phyloP scores from a whole-genome alignment of 352 stramenopile genomes.

The Pythium grandisporangium region DNA sequence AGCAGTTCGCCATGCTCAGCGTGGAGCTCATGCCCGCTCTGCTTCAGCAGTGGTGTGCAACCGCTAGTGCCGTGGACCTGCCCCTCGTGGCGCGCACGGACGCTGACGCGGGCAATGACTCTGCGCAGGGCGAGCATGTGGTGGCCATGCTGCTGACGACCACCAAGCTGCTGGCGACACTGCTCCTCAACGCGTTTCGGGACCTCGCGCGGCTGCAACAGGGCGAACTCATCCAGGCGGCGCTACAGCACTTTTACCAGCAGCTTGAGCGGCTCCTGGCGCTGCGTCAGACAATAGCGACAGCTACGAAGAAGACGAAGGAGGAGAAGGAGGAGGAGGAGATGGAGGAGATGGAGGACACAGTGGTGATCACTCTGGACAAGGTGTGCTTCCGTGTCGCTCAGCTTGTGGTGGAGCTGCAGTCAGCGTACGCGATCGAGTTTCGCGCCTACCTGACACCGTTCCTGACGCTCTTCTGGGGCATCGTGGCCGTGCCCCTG shows the following conservation, averaged over 20 bases:
- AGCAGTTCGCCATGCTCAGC: slow-evolving; percentile 66
- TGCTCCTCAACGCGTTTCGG: slow-evolving; percentile 65
- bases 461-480: slow-evolving; percentile 65
- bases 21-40: slow-evolving; percentile 53
- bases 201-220: slow-evolving; percentile 45
- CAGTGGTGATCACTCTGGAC: slow-evolving; percentile 20
- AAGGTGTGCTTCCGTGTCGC: slow-evolving; percentile 63
- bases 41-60: slow-evolving; percentile 43
- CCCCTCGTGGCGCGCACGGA: slow-evolving; percentile 2
- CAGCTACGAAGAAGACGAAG: too few species aligned
- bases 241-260: slow-evolving; percentile 63
- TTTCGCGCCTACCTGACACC: slow-evolving; percentile 68
- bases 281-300: slow-evolving; percentile 23
- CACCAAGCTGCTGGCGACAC: slow-evolving; percentile 59
- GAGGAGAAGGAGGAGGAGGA: slow-evolving; percentile 1
- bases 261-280: slow-evolving; percentile 51
- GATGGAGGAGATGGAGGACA: neutral
- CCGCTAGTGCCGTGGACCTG: slow-evolving; percentile 1
- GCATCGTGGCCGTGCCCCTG: slow-evolving; percentile 24
- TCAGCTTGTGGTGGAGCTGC: slow-evolving; percentile 49
- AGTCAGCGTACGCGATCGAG: slow-evolving; percentile 79
- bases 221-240: slow-evolving; percentile 40
- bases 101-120: too few species aligned
- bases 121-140: slow-evolving; percentile 5
- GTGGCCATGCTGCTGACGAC: slow-evolving; percentile 31